Evolutionary conservation across 106 monocot genomes (phyloP).

Genomic region (Narthecium ossifragum): DNA sequence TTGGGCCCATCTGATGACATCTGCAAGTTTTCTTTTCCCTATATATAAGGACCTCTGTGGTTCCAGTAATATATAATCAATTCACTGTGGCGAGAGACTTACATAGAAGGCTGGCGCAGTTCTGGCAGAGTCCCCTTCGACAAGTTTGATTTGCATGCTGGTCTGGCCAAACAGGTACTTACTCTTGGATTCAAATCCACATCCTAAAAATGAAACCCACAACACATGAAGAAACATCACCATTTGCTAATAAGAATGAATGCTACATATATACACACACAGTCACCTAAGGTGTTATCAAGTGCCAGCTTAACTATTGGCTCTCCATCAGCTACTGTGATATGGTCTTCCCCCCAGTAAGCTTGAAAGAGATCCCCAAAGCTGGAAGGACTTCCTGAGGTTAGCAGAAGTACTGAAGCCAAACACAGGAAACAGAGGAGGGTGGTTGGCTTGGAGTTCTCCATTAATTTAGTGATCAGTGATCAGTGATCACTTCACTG

Average conservation of each 20-base stretch:
- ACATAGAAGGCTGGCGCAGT: slow-evolving; percentile 29
- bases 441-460: neutral
- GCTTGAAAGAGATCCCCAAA: neutral
- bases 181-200: slow-evolving; percentile 20
- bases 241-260: too few species aligned
- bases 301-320: neutral
- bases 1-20: slow-evolving; percentile 2
- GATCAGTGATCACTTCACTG: too few species aligned
- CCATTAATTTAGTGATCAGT: neutral
- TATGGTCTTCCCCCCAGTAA: neutral
- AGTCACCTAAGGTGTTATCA: neutral
- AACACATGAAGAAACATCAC: too few species aligned
- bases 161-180: slow-evolving; percentile 23
- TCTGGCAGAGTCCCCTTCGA: slow-evolving; percentile 23
- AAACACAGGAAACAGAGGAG: slow-evolving; percentile 2
- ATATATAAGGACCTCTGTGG: too few species aligned
- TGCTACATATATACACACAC: too few species aligned
- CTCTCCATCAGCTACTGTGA: neutral
- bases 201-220: too few species aligned
- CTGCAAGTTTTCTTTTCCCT: too few species aligned
- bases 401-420: neutral
- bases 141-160: slow-evolving; percentile 19
- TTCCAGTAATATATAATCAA: too few species aligned
- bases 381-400: neutral
- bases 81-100: neutral